A percentile compares a stretch with the other conserved stretches of the same genome.
Conservation (phyloP, 345 rosid species). For the Punica granatum region DNA sequence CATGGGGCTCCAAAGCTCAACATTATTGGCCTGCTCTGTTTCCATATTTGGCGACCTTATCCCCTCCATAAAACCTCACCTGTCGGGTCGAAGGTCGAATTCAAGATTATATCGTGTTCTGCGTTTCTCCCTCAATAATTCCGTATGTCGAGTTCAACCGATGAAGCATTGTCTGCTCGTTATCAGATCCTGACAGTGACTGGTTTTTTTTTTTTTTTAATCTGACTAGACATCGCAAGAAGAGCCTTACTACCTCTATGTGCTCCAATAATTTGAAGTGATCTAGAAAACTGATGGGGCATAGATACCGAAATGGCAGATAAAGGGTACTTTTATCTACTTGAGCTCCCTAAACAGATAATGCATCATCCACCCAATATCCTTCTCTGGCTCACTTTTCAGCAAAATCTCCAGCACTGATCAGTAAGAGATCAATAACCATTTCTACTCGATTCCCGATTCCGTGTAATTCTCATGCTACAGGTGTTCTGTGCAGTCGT, state of each 20-base stretch:
- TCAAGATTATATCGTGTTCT: background rate
- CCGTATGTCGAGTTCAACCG: background rate
- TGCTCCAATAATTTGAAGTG: background rate
- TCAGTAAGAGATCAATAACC: background rate
- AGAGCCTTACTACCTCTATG: background rate
- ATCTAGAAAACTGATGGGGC: background rate
- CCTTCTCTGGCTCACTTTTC: background rate
- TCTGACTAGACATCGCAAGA: background rate
- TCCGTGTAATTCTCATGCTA: background rate
- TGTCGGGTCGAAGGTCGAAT: background rate
- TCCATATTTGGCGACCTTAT: background rate
- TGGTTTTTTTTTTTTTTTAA: background rate
- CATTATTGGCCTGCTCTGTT: background rate
- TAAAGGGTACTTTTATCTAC: background rate
- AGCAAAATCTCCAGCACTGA: background rate
- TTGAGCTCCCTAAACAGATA: background rate
- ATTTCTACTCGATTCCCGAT: too few species aligned
- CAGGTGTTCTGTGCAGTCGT: background rate
- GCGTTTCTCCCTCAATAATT: background rate
- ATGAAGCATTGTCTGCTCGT: background rate
- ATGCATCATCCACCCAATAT: background rate
- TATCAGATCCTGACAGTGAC: background rate
- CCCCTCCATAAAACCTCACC: background rate
- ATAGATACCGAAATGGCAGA: background rate
- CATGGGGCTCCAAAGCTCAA: background rate